Base-by-base conservation (phyloP, 306 rosid genomes). In the Cercis canadensis region DNA sequence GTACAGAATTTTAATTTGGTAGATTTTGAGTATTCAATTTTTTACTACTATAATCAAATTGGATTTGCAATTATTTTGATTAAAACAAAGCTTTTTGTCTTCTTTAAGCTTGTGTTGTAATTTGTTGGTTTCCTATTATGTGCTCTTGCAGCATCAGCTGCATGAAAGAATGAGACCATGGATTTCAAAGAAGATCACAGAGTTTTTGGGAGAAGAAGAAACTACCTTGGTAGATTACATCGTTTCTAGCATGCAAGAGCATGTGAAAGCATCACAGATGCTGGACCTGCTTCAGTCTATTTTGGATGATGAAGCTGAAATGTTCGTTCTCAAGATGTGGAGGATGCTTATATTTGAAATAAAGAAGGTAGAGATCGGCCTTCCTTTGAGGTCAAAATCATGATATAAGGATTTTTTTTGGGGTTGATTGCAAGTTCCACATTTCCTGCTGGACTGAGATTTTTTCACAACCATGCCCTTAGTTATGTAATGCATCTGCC, bases 241-340 rank as follows among this genome's bases (percentile, higher is more conserved):
- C 65, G 99, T 95, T 56, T 84, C 97, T 11, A 89, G 99, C 50
- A 95, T 96, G 37, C 96, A 85, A 70, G 93, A 95, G 37, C 99
- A 95, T 69, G 90, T 89, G 63, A 89, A 92, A 76, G 97, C 99
- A 16, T 87, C 92, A n/a, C 88, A 88, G 61, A 95, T 95, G 97
- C 90, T 95, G 76, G 97, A 89, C 79, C 83, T 87, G 68, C 97
- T 95, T 74, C 97, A 95, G 76, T 75, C 88, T 62, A 95, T 95
- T 78, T 80, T 95, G 74, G 99, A 95, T 44, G 99, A 95, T 61
- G 99, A 95, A 86, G 97, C 99, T 31, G 99, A 95, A 82, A 91
- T 95, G 99, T 92, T 95, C 13, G 99, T 95, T 75, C 96, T 95
- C 71, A 95, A 95, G 88, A 95, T 95, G 99, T 95, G 99, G 99